Conservation (phyloP, 495 filamentous ascomycete species). For the Penicillium maclennaniae region DNA sequence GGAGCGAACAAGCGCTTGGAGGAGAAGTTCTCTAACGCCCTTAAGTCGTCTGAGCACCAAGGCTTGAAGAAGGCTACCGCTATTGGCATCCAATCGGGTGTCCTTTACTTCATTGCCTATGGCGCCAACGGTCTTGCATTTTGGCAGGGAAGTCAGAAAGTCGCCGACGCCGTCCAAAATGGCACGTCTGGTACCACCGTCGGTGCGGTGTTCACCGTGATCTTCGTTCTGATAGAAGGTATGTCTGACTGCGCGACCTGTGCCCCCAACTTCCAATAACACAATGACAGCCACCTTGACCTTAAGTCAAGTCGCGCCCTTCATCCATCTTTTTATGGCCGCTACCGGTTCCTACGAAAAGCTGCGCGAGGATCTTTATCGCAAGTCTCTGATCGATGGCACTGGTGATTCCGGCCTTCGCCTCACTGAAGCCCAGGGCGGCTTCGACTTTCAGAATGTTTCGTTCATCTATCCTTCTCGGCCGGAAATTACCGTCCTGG, state of each 20-base stretch:
- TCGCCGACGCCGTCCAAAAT: slow-evolving; percentile 45
- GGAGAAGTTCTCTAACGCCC: slow-evolving; percentile 46
- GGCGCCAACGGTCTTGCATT: slow-evolving; percentile 63
- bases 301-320: slow-evolving; percentile 60
- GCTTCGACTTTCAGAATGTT: slow-evolving; percentile 51
- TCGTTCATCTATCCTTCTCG: slow-evolving; percentile 62
- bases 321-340: slow-evolving; percentile 55
- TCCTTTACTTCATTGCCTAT: slow-evolving; percentile 64
- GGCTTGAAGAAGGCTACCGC: slow-evolving; percentile 56
- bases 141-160: slow-evolving; percentile 57
- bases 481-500: slow-evolving; percentile 51
- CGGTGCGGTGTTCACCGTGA: slow-evolving; percentile 61
- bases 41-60: slow-evolving; percentile 40
- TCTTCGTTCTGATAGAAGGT: slow-evolving; percentile 64
- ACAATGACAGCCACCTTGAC: slow-evolving; percentile 51
- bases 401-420: slow-evolving; percentile 33
- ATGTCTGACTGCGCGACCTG: slow-evolving; percentile 10
- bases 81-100: slow-evolving; percentile 58
- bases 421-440: slow-evolving; percentile 34
- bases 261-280: slow-evolving; percentile 6
- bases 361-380: slow-evolving; percentile 49
- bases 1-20: slow-evolving; percentile 47
- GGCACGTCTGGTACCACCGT: slow-evolving; percentile 37
- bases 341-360: slow-evolving; percentile 53
- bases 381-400: slow-evolving; percentile 47